Conservation (phyloP, 2,329 filamentous ascomycete genomes). For the Fusarium zealandicum region DNA sequence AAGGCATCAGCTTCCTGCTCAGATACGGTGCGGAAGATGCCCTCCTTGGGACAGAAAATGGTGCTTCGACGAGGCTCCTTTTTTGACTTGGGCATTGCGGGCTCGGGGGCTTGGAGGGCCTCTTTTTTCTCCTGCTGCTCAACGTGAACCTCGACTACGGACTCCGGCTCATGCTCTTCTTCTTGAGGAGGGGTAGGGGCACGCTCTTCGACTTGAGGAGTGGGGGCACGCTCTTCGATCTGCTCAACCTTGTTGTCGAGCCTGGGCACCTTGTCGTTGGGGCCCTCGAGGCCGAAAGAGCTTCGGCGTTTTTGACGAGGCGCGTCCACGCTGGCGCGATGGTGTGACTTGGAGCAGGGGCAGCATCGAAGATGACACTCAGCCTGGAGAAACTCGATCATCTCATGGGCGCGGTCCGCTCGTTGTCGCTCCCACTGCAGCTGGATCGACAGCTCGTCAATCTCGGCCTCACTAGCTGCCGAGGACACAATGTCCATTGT, state of each 20-base stretch:
- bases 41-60: conserved; percentile 68
- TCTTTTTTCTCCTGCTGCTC: not conserved
- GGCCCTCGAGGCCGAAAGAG: conserved; percentile 37
- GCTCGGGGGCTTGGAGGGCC: conserved; percentile 33
- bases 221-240: conserved; percentile 28
- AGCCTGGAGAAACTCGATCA: conserved; percentile 77
- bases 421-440: conserved; percentile 67
- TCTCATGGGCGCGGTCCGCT: conserved; percentile 73
- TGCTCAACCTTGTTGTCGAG: conserved; percentile 45
- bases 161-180: conserved; percentile 7
- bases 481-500: conserved; percentile 62
- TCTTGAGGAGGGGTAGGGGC: too few relatives aligned
- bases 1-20: conserved; percentile 59
- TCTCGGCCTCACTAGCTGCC: conserved; percentile 62
- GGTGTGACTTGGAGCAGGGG: conserved; percentile 58
- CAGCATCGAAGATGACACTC: conserved; percentile 76
- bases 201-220: conserved; percentile 34
- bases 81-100: conserved; percentile 40
- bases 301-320: conserved; percentile 37
- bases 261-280: conserved; percentile 46
- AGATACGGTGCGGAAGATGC: conserved; percentile 67
- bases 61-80: conserved; percentile 58
- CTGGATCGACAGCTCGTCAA: conserved; percentile 61
- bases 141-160: conserved; percentile 10
- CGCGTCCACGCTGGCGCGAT: conserved; percentile 14